A percentile compares a stretch with the other conserved stretches of the same genome.
Conservation (phyloP, 2,329 filamentous ascomycete genomes). For the Fusarium paranaense region DNA sequence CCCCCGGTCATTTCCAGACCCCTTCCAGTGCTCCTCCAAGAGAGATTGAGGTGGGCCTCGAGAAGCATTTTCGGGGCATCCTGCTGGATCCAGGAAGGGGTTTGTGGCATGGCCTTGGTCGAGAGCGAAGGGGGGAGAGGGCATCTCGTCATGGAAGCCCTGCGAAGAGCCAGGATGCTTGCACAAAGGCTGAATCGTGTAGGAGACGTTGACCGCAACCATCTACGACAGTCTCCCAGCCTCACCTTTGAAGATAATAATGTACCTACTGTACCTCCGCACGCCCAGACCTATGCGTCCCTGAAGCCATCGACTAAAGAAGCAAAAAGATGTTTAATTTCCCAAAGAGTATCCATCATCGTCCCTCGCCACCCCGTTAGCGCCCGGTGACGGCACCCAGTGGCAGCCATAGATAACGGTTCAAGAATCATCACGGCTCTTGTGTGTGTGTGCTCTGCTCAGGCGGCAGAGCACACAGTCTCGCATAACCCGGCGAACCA, state of each 20-base stretch:
- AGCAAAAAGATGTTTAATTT: conserved; percentile 36
- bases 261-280: background rate
- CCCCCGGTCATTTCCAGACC: conserved; percentile 26
- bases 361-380: conserved; percentile 33
- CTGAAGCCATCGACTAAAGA: conserved; percentile 1
- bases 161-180: conserved; percentile 4
- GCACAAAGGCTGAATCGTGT: background rate
- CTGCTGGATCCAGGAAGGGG: conserved; percentile 26
- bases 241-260: background rate
- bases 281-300: background rate
- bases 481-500: conserved; percentile 24
- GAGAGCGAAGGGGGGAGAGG: background rate
- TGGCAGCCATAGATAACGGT: conserved; percentile 9
- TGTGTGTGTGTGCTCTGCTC: conserved; percentile 13
- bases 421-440: background rate
- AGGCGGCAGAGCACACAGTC: conserved; percentile 15
- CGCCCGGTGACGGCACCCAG: conserved; percentile 32
- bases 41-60: conserved; percentile 37
- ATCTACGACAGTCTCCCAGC: background rate
- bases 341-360: conserved; percentile 28
- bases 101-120: conserved; percentile 27
- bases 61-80: conserved; percentile 27
- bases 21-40: conserved; percentile 37
- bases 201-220: background rate
- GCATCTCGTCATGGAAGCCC: conserved; percentile 31